Conservation (phyloP, 2,329 filamentous ascomycete genomes). For the Colletotrichum graminicola region DNA sequence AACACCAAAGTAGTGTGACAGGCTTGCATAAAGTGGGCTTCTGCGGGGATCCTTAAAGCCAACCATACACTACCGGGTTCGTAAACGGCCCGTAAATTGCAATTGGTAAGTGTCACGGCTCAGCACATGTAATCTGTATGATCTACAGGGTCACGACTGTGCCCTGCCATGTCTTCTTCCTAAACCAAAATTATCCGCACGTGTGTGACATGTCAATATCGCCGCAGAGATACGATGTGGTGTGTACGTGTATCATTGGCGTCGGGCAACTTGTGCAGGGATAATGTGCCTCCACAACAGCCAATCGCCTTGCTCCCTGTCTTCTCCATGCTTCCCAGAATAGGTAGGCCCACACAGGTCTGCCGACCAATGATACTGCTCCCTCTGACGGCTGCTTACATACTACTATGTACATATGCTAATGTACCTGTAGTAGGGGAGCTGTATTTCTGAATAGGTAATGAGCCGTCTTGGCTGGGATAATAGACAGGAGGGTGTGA, state of each 20-base stretch:
- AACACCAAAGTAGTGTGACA: too few relatives aligned
- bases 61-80: neutral
- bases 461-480: slow-evolving; percentile 10
- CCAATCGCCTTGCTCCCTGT: slow-evolving; percentile 14
- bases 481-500: neutral
- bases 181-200: neutral
- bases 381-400: neutral
- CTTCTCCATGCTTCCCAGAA: slow-evolving; percentile 24
- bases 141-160: neutral
- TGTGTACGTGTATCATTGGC: neutral
- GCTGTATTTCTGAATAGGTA: slow-evolving; percentile 7
- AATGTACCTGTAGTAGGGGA: too few relatives aligned
- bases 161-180: too few relatives aligned
- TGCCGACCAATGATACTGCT: slow-evolving; percentile 24
- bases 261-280: slow-evolving; percentile 4
- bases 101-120: neutral
- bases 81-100: neutral
- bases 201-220: neutral
- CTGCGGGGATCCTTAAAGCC: too few relatives aligned
- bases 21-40: neutral
- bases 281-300: neutral
- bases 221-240: neutral
- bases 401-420: neutral
- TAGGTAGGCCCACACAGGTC: slow-evolving; percentile 16
- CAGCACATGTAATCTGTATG: neutral